Evolutionary conservation across 1,284 basidiomycete species (phyloP), one percentile per base, ranked within the genome.

Genomic region (Mycosarcoma maydis): DNA sequence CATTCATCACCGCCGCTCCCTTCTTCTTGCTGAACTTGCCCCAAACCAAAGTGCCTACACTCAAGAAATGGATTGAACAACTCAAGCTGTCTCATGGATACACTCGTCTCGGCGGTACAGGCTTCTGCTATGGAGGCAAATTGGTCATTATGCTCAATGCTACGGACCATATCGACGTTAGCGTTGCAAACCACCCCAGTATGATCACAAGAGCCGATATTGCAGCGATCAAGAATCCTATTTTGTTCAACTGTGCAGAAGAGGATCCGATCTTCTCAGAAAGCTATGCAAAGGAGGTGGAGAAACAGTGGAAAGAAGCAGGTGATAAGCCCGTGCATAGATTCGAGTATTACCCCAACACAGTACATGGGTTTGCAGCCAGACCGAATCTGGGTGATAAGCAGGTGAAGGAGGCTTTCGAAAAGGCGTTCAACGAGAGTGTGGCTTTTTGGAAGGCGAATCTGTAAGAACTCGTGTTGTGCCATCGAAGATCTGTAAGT

Each of bases 81-180:
- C 57, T 75, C 33, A 70, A 89, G 13, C 84, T 84, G 52, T 81
- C 81, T 9, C 84, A 87, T 57, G 83, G 85, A 24, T 89, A 89
- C 72, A 83, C 85, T 32, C 86, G 85, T 46, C 73, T 90, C 40
- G 88, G 88, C 2, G 86, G 85, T 3, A 84, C 88, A 29, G 89
- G 89, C 3, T 90, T 87, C 79, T 90, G 89, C 75, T 88, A 85
- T 61, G 89, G 89, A 7, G 89, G 84, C 9, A 72, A 76, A 3
- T 53, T 80, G 36, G 57, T 77, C 42, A 48, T 78, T 36, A 46
- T 72, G 24, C 65, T 81, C 47, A 61, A 81, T 13, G 58, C 72
- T 1, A 57, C 70, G 7, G 64, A 55, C 29, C 60, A 84, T 8
- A 75, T 89, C 19, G 73, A 86, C 43, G 85, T 84, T 40, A 81